phyloP scores from a whole-genome alignment of 2,329 filamentous ascomycete species.

The Botryosphaeria dothidea region DNA sequence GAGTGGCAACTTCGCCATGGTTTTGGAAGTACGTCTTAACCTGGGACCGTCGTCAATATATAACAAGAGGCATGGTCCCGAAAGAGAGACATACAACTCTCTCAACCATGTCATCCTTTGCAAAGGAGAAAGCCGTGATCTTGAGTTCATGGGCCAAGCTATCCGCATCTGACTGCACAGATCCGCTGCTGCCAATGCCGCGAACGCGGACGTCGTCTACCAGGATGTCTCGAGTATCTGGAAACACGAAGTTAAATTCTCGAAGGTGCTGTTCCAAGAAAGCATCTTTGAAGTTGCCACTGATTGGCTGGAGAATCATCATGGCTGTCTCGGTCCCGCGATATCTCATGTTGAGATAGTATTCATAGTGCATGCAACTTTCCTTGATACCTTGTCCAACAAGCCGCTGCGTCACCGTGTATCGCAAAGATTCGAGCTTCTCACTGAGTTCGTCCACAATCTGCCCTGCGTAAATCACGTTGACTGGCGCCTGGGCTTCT shows the following conservation, averaged over 20 bases:
- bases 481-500: constrained; percentile 75
- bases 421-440: neutral
- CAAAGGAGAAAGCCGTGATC: constrained; percentile 59
- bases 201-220: constrained; percentile 16
- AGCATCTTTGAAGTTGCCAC: constrained; percentile 34
- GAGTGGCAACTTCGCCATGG: constrained; percentile 26
- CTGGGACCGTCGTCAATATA: neutral
- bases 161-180: constrained; percentile 57
- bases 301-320: constrained; percentile 40
- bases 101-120: constrained; percentile 68
- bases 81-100: constrained; percentile 49
- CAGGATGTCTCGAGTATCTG: constrained; percentile 51
- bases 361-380: constrained; percentile 28
- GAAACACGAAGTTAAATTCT: constrained; percentile 46
- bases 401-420: constrained; percentile 47
- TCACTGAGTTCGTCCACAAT: constrained; percentile 71
- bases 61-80: no score
- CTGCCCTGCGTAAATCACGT: constrained; percentile 61
- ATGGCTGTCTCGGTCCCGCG: constrained; percentile 47
- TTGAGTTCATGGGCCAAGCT: constrained; percentile 83
- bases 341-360: constrained; percentile 48
- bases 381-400: constrained; percentile 67
- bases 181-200: constrained; percentile 48
- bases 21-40: constrained; percentile 29
- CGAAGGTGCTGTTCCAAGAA: constrained; percentile 42